Percentiles rank a stretch among this genome's conserved stretches.
Evolutionary conservation across 1,284 basidiomycete genomes (phyloP).

Genomic region (Anthracocystis panici-leucophaei): DNA sequence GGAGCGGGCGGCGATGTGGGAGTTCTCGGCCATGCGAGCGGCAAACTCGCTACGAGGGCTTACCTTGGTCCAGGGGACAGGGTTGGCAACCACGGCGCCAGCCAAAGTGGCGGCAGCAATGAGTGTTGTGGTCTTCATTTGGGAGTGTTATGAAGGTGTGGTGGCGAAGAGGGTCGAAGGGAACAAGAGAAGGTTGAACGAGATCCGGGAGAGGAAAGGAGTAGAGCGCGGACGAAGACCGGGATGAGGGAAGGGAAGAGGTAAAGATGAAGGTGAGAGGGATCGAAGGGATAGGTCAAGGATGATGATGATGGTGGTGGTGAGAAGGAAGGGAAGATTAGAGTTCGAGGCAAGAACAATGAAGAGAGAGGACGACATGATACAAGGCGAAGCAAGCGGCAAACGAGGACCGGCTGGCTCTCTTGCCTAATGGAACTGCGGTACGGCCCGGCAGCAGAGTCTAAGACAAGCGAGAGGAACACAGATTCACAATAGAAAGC

Average conservation of each 20-base stretch:
- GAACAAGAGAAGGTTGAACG: neutral
- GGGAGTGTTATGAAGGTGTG: constrained; percentile 3
- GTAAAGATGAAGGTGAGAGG: neutral
- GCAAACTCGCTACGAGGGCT: constrained; percentile 47
- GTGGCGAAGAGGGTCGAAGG: neutral
- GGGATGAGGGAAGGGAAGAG: neutral
- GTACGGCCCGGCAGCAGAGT: neutral
- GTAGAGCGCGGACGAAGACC: neutral
- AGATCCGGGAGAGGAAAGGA: neutral
- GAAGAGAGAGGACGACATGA: neutral
- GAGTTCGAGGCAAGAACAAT: neutral
- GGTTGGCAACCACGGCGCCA: constrained; percentile 38
- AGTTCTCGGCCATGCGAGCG: constrained; percentile 36
- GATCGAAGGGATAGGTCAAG: neutral
- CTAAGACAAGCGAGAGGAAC: neutral
- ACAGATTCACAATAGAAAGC: neutral
- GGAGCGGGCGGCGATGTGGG: constrained; percentile 40
- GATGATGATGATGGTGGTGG: constrained; percentile 1
- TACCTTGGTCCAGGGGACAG: constrained; percentile 49
- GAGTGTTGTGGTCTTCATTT: constrained; percentile 47
- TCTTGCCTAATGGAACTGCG: neutral
- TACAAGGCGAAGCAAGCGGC: constrained; percentile 1
- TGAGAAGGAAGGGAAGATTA: neutral
- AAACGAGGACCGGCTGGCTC: neutral
- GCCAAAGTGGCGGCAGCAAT: constrained; percentile 42